Base-by-base conservation (phyloP, 257 asterid genomes). In the Orobanche coerulescens region DNA sequence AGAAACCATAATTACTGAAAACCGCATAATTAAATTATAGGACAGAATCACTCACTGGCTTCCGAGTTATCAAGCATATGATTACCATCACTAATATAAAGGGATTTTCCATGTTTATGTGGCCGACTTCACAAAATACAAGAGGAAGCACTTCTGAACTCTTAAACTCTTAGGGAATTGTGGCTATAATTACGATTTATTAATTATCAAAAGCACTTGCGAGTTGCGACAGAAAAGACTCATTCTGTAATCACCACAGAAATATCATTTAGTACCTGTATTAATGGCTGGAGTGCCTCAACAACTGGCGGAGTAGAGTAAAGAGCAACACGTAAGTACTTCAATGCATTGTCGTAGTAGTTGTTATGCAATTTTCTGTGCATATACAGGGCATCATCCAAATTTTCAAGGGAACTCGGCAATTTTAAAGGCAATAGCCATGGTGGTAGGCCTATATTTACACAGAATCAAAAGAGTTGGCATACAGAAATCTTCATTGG, bases 271-370 rank as follows among this genome's bases (percentile, higher is more conserved):
- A 25, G 31, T 70, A 92, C 96, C 95, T 92, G 98, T 72, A 88
- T 81, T 46, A 82, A 70, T 71, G 96, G 98, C 70, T 80, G 96
- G 73, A 92, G 73, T 31, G 96, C 96, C 81, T 86, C 95, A 33
- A 58, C 43, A 50, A 72, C 76, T 20, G 95, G 88, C 1, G 87
- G 86, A 46, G 66, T 79, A 15, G 80, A 59, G 71, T 78, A 49
- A 64, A 92, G 72, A 66, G 98, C 93, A 68, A 43, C 75, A 5
- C 82, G 84, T 24, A 92, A 76, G 64, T 78, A 71, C 77, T 82
- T 78, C 69, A 88, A 42, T 14, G 91, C 95, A 68, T 22, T 73
- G 57, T 62, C 66, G 72, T 88, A 86, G 71, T 75, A 0, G 62
- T 72, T 75, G 72, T 75, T 82, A 47, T 65, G 77, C 76, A 81